Base-by-base conservation (phyloP, 768 basidiomycete species). In the Phallus indusiatus region DNA sequence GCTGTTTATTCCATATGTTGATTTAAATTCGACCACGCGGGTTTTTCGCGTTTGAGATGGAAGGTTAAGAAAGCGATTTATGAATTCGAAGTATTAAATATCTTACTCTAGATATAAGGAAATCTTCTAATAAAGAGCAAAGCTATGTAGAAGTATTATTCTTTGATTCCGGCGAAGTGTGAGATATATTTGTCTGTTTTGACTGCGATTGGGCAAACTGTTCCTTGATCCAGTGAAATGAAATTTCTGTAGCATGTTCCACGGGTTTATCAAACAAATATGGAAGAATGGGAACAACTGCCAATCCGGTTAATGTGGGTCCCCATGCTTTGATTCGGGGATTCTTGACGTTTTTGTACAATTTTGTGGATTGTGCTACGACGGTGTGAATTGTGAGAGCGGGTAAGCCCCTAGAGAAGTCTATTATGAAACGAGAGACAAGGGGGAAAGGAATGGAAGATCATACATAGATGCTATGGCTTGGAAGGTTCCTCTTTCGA, bases 351-450 rank as follows among this genome's bases (percentile, higher is more conserved):
- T 82, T 82, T 57, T 64, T 63, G 67, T 89, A 88, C 1, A 81
- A 80, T 59, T 81, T 83, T 66, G 83, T 83, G 1, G 87, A 79
- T 66, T 89, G 84, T 28, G 78, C 81, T 50, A 92, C 90, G 5
- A 86, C 81, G 1, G 86, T 87, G 68, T 93, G 90, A 56, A 93
- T 91, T 1, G 90, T 93, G 59, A 93, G 78, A 0, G 89, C 89
- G 1, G 89, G 88, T 18, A 90, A 78, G 5, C 83, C 88, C 88
- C 88, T 90, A 64, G 21, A 47, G 47, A 17, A 55, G 21, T 42
- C 49, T 36, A 12, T 18, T 42, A 62, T 58, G 61, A 42, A 54
- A 57, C 47, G 55, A 54, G 16, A 28, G 22, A 22, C 17, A 7
- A 28, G 21, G 47, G 18, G 22, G 20, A 24, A 48, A 18, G 1